Evolutionary conservation across 306 rosid species (phyloP), one percentile per base, ranked within the genome.

Genomic region (Cucurbita pepo): DNA sequence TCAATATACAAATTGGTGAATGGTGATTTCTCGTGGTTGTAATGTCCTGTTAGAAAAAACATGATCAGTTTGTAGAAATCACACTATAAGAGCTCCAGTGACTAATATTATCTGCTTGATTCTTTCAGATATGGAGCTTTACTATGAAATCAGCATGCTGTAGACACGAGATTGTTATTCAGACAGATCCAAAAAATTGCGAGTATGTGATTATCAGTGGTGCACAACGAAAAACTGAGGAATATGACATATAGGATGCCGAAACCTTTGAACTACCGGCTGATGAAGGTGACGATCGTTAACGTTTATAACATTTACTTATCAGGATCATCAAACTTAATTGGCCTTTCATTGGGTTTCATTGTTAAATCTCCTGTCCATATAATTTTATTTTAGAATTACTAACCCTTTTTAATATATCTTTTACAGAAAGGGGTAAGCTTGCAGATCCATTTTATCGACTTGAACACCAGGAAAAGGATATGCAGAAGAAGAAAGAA

Each of bases 401-500:
- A 25, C 25, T 25, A 25, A 25, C 25, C 25, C 25, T 25, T 15
- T 16, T 38, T 72, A 52, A n/a, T 56, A 14, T 64, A 7, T 40
- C 43, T 44, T 16, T 72, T 79, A 5, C 82, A 92, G 97, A 89
- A 81, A 86, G 78, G 61, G 96, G 95, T 37, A 88, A 85, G 83
- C 92, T 92, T n/a, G 86, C 89, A 2, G 97, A 92, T 88, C 97
- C 97, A 75, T 92, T 92, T 88, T 92, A 88, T 73, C 91, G 90
- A 60, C 97, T 92, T 73, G 96, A 92, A 81, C 97, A 92, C 81
- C 92, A 89, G 81, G 97, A 88, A 75, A 81, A 81, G 72, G 97
- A 92, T 82, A 79, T 92, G 87, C 83, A 86, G 57, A 92, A 88
- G 72, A 89, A 88, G 91, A 92, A 88, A 84, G 96, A 88, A 84